A percentile compares a stretch with the other conserved stretches of the same genome.
These are phyloP conservation scores for Dictyostelium brefeldianum DNA, from an alignment of 78 protist genomes.

Conservation along the genomic window DNA sequence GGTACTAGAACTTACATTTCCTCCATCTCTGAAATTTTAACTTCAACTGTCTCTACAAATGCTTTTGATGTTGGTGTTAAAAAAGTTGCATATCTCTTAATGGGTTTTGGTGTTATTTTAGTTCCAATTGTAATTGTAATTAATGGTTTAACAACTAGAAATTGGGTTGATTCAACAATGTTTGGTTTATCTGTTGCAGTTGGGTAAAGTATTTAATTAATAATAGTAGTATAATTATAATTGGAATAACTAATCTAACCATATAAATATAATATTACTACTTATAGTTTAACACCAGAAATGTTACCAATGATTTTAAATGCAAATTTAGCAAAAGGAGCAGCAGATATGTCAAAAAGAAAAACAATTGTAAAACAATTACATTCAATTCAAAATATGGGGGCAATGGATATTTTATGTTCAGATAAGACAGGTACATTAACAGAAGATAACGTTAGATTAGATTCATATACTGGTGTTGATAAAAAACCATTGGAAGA, in stretches of 20 bases:
- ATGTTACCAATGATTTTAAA: constrained; percentile 79
- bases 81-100: constrained; percentile 64
- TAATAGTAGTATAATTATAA: no score
- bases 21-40: constrained; percentile 70
- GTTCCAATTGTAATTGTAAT: constrained; percentile 73
- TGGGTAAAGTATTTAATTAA: no score
- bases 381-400: constrained; percentile 81
- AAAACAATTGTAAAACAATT: constrained; percentile 77
- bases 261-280: neutral
- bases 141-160: constrained; percentile 53
- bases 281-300: constrained; percentile 64
- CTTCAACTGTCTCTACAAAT: constrained; percentile 67
- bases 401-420: constrained; percentile 79
- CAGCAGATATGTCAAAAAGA: constrained; percentile 73
- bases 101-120: constrained; percentile 66
- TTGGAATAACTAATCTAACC: neutral
- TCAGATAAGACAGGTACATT: constrained; percentile 83
- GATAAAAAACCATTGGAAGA: constrained; percentile 19
- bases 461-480: constrained; percentile 19
- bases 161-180: constrained; percentile 66
- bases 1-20: constrained; percentile 67
- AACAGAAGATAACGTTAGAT: constrained; percentile 71
- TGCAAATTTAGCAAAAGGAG: constrained; percentile 81
- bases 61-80: constrained; percentile 80
- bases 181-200: constrained; percentile 80